Base-by-base conservation (phyloP, 345 rosid species). In the Viola odorata region DNA sequence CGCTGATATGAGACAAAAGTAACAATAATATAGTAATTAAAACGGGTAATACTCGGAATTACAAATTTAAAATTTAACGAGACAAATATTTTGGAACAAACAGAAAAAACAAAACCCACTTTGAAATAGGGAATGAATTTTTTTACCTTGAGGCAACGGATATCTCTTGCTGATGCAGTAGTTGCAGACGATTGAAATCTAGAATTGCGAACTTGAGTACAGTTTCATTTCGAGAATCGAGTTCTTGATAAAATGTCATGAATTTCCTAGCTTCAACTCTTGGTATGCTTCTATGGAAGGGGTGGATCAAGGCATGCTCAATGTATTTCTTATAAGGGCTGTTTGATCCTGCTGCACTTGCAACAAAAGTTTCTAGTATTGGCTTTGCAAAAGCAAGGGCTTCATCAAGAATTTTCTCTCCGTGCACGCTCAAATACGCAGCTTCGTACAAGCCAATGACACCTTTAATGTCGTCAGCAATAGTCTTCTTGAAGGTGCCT, bases 381-480 rank as follows among this genome's bases (percentile, higher is more conserved):
- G 16, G 12, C 56, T 37, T 50, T 4, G 77, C 38, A 45, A 71
- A 70, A 10, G 38, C 42, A n/a, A 64, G 15, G 0, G 79, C 77
- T 60, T 80, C 77, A 9, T 80, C 79, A 45, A 80, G 0, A 10
- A 77, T 59, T 6, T 49, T 40, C 8, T 80, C 84, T 32, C 47
- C 76, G 15, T 61, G 69, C 3, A 60, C 55, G 10, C 65, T 49
- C 7, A 74, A 58, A 9, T 66, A 11, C 8, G 81, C 49, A 12
- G 80, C 85, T 73, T 81, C 80, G 14, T 78, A 70, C 38, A 81
- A 56, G 57, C 77, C 68, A 45, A 78, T 15, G 11, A 78, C 60
- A 0, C 78, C 85, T 52, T 71, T 69, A 16, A 39, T 55, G 59
- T 78, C 78, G 3, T 49, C 12, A 8, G 8, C 3, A 9, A 65